Evolutionary conservation across 2,329 filamentous ascomycete genomes (phyloP).

Genomic region (Leptosphaerulina australis): DNA sequence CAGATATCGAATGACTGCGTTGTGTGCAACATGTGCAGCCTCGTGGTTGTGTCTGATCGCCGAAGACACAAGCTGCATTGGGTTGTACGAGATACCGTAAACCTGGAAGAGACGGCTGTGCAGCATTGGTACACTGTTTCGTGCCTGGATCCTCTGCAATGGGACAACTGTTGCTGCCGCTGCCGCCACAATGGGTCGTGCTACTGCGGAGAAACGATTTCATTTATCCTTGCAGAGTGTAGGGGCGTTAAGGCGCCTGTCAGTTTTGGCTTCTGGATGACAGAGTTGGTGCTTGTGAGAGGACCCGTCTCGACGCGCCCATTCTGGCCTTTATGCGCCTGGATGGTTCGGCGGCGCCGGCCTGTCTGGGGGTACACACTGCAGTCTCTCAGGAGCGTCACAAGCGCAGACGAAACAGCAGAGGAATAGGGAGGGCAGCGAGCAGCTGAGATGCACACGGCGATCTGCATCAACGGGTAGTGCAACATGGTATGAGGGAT

Average conservation of each 20-base stretch:
- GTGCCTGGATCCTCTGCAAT: constrained; percentile 17
- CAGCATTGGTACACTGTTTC: constrained; percentile 18
- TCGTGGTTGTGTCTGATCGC: constrained; percentile 30
- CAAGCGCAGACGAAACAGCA: constrained; percentile 9
- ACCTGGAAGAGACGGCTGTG: constrained; percentile 21
- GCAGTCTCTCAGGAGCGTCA: constrained; percentile 3
- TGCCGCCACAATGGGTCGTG: constrained; percentile 22
- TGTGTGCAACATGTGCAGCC: constrained; percentile 23
- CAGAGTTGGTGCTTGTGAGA: constrained; percentile 14
- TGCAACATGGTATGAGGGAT: constrained; percentile 3
- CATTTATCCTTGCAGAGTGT: constrained; percentile 10
- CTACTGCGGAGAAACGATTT: constrained; percentile 20
- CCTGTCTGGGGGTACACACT: constrained; percentile 22
- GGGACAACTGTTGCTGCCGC: constrained; percentile 21
- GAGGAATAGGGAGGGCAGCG: constrained; percentile 25
- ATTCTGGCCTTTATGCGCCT: constrained; percentile 16
- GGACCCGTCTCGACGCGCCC: constrained; percentile 4
- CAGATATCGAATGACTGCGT: constrained; percentile 5
- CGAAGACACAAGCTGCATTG: constrained; percentile 27
- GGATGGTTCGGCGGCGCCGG: constrained; percentile 24
- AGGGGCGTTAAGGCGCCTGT: constrained; percentile 30
- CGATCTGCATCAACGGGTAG: constrained; percentile 11
- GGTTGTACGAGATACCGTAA: constrained; percentile 15
- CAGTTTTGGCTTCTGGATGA: constrained; percentile 21
- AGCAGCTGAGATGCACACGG: constrained; percentile 28